phyloP scores from a whole-genome alignment of 108 stramenopile genomes.

The Fragilaria crotonensis region DNA sequence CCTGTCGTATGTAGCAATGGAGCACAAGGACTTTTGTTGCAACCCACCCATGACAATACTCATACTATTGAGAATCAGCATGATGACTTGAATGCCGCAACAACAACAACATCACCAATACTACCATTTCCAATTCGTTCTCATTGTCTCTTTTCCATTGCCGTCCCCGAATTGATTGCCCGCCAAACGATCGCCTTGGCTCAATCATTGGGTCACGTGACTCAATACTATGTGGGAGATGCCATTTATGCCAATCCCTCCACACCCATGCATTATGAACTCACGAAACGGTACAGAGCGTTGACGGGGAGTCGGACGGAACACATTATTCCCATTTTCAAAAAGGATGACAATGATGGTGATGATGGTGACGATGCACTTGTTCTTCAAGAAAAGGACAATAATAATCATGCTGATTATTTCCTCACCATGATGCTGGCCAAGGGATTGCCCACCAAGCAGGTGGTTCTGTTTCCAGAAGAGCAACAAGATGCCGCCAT shows the following conservation, averaged over 20 bases:
- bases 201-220: constrained; percentile 27
- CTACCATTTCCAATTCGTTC: no score
- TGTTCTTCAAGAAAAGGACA: no score
- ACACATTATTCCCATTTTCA: no score
- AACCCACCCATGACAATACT: constrained; percentile 5
- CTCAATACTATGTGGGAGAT: constrained; percentile 51
- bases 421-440: no score
- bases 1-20: constrained; percentile 56
- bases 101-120: not conserved
- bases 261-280: constrained; percentile 17
- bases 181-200: constrained; percentile 28
- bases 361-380: no score
- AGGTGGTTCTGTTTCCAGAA: constrained; percentile 31
- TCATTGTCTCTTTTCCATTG: constrained; percentile 27
- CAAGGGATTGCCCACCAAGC: constrained; percentile 37
- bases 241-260: constrained; percentile 40
- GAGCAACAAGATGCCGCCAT: constrained; percentile 22
- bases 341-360: no score
- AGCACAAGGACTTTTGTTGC: constrained; percentile 28
- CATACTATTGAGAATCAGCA: no score
- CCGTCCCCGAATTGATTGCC: constrained; percentile 16
- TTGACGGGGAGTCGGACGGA: constrained; percentile 42
- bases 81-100: not conserved
- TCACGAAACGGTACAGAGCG: constrained; percentile 31
- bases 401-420: no score